Evolutionary conservation across 495 filamentous ascomycete species (phyloP), one percentile per base, ranked within the genome.

Genomic region (Xylaria cubensis): DNA sequence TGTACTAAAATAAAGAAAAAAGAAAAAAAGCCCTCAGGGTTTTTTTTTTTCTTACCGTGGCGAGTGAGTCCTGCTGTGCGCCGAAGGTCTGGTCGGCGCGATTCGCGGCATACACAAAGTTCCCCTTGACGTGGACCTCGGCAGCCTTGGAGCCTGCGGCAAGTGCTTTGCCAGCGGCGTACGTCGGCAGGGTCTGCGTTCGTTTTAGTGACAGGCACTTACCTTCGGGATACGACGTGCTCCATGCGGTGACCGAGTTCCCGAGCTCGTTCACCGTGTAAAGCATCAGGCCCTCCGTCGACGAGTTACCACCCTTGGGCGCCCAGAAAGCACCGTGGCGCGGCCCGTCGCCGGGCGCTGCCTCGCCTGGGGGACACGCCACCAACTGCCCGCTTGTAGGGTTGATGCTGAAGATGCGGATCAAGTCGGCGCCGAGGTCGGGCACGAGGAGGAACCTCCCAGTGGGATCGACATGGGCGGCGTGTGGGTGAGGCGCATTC

Each of bases 401-500:
- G 70, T 90, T 81, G 74, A 84, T 90, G 86, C 62, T 80, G 76
- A 85, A 90, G 63, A 94, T 81, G 73, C 89, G 89, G 68, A 94
- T 72, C 6, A 91, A 74, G 74, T 95, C 92, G 1, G 90, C 86
- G 68, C 92, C 92, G 2, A 94, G 85, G 74, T 95, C 92, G 0
- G 92, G 91, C 13, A 89, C 84, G 0, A 94, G 75, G 50, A 92
- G 72, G 79, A 88, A 94, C 48, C 84, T 79, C 2, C 86, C 88
- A 0, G 90, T 90, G 1, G 92, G 92, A 74, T 95, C 92, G 7
- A 92, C 79, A 74, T 91, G 79, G 19, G 86, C 85, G 59, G 91
- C 83, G 77, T 95, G 92, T 2, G 91, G 92, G 75, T 92, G 92
- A 32, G 92, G 83, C 0, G 84, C 82, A n/a, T 90, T 87, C 79